Conservation (phyloP, 495 filamentous ascomycete genomes). For the Trichoderma asperelloides region DNA sequence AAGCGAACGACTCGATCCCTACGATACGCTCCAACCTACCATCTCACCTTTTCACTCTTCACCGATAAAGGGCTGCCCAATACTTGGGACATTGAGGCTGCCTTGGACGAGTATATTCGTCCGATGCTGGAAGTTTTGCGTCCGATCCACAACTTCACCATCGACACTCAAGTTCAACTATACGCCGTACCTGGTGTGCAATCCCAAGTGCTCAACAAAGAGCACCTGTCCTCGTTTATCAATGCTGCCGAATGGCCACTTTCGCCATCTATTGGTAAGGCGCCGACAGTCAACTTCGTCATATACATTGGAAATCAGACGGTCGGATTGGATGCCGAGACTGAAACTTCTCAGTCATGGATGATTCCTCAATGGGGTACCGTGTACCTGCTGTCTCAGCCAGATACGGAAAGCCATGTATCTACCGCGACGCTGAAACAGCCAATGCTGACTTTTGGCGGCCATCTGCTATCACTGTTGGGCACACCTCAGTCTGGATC, state of each 20-base stretch:
- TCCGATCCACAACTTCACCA: constrained; percentile 87
- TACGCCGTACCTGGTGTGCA: constrained; percentile 75
- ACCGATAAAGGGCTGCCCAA: constrained; percentile 68
- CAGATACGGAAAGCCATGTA: constrained; percentile 30
- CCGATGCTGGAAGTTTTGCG: constrained; percentile 71
- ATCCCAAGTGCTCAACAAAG: constrained; percentile 60
- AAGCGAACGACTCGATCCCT: constrained; percentile 67
- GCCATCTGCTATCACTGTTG: constrained; percentile 82
- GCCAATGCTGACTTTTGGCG: constrained; percentile 80
- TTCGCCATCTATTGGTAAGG: constrained; percentile 84
- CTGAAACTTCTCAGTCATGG: constrained; percentile 75
- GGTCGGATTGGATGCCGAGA: constrained; percentile 46
- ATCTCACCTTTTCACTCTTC: constrained; percentile 92
- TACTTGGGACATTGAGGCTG: constrained; percentile 83
- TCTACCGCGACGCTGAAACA: constrained; percentile 53
- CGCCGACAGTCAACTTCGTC: constrained; percentile 92
- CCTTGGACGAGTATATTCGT: constrained; percentile 70
- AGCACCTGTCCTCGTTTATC: constrained; percentile 88
- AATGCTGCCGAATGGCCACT: constrained; percentile 98
- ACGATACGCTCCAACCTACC: constrained; percentile 90
- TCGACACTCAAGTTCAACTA: constrained; percentile 92
- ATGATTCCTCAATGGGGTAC: constrained; percentile 96
- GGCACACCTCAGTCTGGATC: constrained; percentile 74
- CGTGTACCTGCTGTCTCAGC: constrained; percentile 67
- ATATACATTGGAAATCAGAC: constrained; percentile 63